Evolutionary conservation across 108 stramenopile species (phyloP).

Genomic region (Conticribra guillardii): DNA sequence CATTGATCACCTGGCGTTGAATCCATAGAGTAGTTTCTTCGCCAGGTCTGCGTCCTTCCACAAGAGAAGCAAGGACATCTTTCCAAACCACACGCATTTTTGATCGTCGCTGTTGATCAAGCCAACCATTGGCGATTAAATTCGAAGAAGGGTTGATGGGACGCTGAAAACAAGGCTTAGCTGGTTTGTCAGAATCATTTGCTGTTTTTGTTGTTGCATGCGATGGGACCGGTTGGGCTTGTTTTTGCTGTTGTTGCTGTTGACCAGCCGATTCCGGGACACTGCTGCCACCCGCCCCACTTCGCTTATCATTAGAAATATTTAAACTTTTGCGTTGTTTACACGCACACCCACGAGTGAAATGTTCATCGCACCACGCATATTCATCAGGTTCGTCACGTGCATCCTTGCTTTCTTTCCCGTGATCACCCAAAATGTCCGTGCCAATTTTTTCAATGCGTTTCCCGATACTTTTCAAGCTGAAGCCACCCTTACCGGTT

Average conservation of each 20-base stretch:
- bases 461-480: constrained; percentile 50
- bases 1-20: constrained; percentile 78
- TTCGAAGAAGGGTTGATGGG: constrained; percentile 73
- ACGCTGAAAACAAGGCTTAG: constrained; percentile 72
- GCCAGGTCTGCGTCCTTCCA: constrained; percentile 74
- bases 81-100: constrained; percentile 89
- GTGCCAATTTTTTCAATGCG: constrained; percentile 42
- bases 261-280: not conserved
- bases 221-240: not conserved
- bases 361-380: constrained; percentile 61
- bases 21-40: constrained; percentile 92
- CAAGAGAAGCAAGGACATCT: constrained; percentile 77
- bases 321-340: constrained; percentile 10
- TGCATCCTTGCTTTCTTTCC: constrained; percentile 7
- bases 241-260: constrained; percentile 19
- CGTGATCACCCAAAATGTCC: not conserved
- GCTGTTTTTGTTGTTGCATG: not conserved
- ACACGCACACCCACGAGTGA: constrained; percentile 51
- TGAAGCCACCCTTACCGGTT: constrained; percentile 16
- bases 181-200: constrained; percentile 13
- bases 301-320: constrained; percentile 1
- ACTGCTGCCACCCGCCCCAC: not conserved
- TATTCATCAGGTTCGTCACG: constrained; percentile 41
- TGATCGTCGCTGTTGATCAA: constrained; percentile 84
- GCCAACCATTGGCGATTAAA: constrained; percentile 85